Conservation (phyloP, 139 green algal species). For the Deuterostichococcus epilithicus region DNA sequence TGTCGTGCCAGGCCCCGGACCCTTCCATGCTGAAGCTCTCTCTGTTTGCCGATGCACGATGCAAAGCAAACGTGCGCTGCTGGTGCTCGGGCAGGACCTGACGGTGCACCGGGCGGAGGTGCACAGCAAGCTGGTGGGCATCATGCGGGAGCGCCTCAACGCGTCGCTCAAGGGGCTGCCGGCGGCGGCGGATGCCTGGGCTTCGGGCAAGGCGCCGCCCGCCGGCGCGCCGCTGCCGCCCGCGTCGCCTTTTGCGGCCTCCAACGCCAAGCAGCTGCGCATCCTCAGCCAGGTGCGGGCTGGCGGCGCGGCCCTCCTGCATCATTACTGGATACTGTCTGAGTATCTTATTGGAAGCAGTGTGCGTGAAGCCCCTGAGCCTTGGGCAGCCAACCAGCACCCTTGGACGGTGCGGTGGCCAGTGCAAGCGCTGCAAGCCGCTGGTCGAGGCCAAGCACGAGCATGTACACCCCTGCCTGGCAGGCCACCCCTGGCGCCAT, state of each 20-base stretch:
- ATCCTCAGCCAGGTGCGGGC: slow-evolving; percentile 26
- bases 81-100: slow-evolving; percentile 57
- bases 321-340: slow-evolving; percentile 12
- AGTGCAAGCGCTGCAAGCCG: no score
- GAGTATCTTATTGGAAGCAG: no score
- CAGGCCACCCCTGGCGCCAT: no score
- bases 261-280: slow-evolving; percentile 45
- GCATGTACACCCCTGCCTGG: no score
- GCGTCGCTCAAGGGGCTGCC: slow-evolving; percentile 51
- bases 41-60: no score
- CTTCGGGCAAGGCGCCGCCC: neutral
- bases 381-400: no score
- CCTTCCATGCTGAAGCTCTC: no score
- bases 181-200: slow-evolving; percentile 42
- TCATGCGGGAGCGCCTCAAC: slow-evolving; percentile 79
- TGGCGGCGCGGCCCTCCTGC: slow-evolving; percentile 2
- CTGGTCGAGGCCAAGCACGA: no score
- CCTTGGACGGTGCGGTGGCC: no score
- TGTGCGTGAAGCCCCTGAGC: no score
- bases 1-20: no score
- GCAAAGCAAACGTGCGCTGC: no score
- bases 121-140: slow-evolving; percentile 88
- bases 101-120: slow-evolving; percentile 73
- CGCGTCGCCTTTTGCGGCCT: slow-evolving; percentile 43
- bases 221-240: neutral